Base-by-base conservation (phyloP, 164 flowering plant genomes). In the Annona cherimola region DNA sequence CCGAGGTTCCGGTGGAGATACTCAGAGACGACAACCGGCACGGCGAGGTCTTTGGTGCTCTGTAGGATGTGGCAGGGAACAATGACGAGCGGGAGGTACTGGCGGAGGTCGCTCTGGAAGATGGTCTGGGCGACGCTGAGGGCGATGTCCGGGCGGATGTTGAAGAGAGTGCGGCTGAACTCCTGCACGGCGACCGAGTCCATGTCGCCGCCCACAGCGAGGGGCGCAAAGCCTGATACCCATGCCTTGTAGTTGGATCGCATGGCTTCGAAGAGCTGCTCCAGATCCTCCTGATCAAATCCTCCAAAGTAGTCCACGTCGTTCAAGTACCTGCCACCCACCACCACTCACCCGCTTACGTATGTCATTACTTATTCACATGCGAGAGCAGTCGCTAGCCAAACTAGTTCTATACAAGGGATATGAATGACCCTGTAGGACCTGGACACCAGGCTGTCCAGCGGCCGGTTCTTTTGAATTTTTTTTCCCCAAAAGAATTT, bases 31-130 rank as follows among this genome's bases (percentile, higher is more conserved):
- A 71, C 83, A 40, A 83, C 83, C 8, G 89, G 89, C 18, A 86
- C 89, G 14, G 86, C 83, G 68, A 81, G 74, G 76, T 86, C 89
- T 70, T 83, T 82, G 63, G 61, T 81, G 74, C 85, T 82, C 76
- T 86, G 89, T 5, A 86, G 45, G 19, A 86, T 79, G 73, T 84
- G 87, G 72, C 89, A 86, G 0, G 89, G 89, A 19, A 84, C 84
- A 0, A 75, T 73, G 4, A 86, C 87, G 12, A 59, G 77, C 5
- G 73, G 61, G 41, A 86, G 57, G 1, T 73, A 55, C 45, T 77
- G 72, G 14, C 89, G 63, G 4, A 78, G 2, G 55, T 86, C 89
- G 71, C 78, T 79, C 19, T 76, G 80, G 77, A 84, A 82, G 62
- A 86, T 81, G 65, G 79, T 78, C 42, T 76, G 81, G 4, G 71